Conservation (phyloP, 192 early-diverging fungal genomes). For the Paraglomus brasilianum region DNA sequence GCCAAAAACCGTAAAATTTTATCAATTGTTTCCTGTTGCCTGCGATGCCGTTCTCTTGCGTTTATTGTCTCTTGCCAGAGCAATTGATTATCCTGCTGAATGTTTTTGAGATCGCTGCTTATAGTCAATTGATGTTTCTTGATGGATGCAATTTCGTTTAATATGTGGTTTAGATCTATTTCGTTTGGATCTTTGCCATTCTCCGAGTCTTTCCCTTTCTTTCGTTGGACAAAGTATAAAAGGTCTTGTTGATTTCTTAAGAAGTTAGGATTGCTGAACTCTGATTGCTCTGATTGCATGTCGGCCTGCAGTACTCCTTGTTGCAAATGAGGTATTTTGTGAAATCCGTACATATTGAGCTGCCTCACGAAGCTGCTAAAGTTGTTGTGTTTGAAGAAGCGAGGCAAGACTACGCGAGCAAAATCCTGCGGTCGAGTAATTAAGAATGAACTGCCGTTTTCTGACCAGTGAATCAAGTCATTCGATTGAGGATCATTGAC, state of each 20-base stretch:
- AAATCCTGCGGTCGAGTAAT: slow-evolving; percentile 75
- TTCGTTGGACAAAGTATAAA: slow-evolving; percentile 83
- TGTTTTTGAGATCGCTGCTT: slow-evolving; percentile 77
- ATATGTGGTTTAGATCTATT: slow-evolving; percentile 51
- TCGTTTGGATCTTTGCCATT: slow-evolving; percentile 44
- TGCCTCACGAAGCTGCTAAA: slow-evolving; percentile 90
- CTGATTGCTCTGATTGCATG: slow-evolving; percentile 78
- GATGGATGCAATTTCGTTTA: slow-evolving; percentile 83
- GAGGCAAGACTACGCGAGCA: slow-evolving; percentile 77
- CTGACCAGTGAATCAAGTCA: slow-evolving; percentile 87
- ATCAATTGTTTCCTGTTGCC: slow-evolving; percentile 90
- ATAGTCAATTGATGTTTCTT: slow-evolving; percentile 90
- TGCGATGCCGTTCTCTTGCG: slow-evolving; percentile 74
- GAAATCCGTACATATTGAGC: slow-evolving; percentile 96
- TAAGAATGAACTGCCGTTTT: slow-evolving; percentile 84
- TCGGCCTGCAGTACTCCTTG: slow-evolving; percentile 83
- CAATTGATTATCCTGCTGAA: slow-evolving; percentile 85
- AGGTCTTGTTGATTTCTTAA: slow-evolving; percentile 87
- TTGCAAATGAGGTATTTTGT: slow-evolving; percentile 93
- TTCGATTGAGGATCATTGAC: slow-evolving; percentile 83
- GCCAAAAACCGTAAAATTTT: slow-evolving; percentile 93
- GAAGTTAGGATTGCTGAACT: slow-evolving; percentile 91
- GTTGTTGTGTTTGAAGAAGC: slow-evolving; percentile 91
- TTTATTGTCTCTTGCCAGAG: slow-evolving; percentile 83
- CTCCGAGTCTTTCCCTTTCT: slow-evolving; percentile 61